Base-by-base conservation (phyloP, 306 rosid species). In the Dryas octopetala region DNA sequence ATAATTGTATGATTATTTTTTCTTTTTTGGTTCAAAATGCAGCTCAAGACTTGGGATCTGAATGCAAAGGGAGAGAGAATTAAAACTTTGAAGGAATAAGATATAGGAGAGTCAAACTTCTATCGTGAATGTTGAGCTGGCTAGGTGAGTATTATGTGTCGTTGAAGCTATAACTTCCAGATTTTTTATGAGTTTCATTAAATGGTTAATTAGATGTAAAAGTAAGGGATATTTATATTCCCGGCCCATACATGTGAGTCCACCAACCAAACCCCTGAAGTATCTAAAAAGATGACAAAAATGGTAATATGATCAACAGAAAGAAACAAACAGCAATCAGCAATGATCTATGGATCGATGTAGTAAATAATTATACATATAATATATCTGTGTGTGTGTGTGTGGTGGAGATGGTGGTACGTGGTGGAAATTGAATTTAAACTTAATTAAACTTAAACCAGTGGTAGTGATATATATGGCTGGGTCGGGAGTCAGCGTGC, bases 231-330 rank as follows among this genome's bases (percentile, higher is more conserved):
- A 32, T 32, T 32, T 32, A 32, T 32, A 32, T 32, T 32, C 38
- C 38, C 38, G 3, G 23, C 23, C 23, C 23, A 1, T 32, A 32
- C 62, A 38, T 69, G 32, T 52, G 16, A 40, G 6, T 70, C 64
- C 75, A 70, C 40, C 75, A 53, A 54, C 52, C 32, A 49, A 71
- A 71, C 54, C 57, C 75, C 44, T 57, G 75, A 55, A 71, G 43
- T 53, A 16, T 7, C 12, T 10, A 17, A 9, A 51, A 16, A 38
- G 6, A 51, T 4, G 41, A 49, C 40, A 15, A 63, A 43, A 32
- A 52, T 0, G 4, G 38, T 41, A 64, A 6, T 19, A 4, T 7
- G 2, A 65, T 44, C 48, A 16, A 23, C 54, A 57, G 52, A 71
- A 44, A 71, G 66, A 72, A 58, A 4, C 46, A 58, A 14, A 47